Evolutionary conservation across 192 early-diverging fungal genomes (phyloP).

Genomic region (Mortierella claussenii): DNA sequence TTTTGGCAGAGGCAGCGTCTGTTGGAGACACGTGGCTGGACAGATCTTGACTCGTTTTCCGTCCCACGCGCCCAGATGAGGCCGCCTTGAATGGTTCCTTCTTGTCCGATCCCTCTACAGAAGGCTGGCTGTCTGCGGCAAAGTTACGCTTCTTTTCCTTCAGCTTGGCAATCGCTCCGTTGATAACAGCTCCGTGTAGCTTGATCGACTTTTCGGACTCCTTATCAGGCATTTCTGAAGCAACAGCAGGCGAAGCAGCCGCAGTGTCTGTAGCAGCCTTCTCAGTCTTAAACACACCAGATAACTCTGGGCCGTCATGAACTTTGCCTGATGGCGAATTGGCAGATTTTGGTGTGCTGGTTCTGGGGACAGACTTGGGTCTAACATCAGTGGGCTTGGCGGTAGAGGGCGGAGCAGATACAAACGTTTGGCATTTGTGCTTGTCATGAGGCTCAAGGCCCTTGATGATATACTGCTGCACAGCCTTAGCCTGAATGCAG

Average conservation of each 20-base stretch:
- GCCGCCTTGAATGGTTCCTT: constrained; percentile 27
- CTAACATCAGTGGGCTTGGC: constrained; percentile 10
- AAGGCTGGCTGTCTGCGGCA: constrained; percentile 6
- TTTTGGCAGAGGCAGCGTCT: neutral
- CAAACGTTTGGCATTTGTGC: constrained; percentile 34
- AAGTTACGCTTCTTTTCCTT: constrained; percentile 55
- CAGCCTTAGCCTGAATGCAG: constrained; percentile 58
- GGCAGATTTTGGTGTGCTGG: constrained; percentile 19
- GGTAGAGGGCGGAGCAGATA: constrained; percentile 13
- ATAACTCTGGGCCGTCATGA: constrained; percentile 15
- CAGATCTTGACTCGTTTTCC: constrained; percentile 36
- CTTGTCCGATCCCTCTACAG: constrained; percentile 35
- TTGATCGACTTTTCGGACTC: constrained; percentile 48
- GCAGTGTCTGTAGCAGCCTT: neutral
- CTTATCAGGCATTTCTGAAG: constrained; percentile 27
- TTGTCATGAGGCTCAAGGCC: constrained; percentile 42
- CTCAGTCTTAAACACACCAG: constrained; percentile 8
- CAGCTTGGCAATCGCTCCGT: constrained; percentile 56
- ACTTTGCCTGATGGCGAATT: constrained; percentile 18
- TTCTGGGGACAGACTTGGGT: constrained; percentile 8
- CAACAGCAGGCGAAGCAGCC: neutral
- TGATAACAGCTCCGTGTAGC: constrained; percentile 54
- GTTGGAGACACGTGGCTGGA: neutral
- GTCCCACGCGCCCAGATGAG: constrained; percentile 19
- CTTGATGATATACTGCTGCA: constrained; percentile 56